Evolutionary conservation across 2,329 filamentous ascomycete genomes (phyloP).

Genomic region (Lachnellula hyalina): DNA sequence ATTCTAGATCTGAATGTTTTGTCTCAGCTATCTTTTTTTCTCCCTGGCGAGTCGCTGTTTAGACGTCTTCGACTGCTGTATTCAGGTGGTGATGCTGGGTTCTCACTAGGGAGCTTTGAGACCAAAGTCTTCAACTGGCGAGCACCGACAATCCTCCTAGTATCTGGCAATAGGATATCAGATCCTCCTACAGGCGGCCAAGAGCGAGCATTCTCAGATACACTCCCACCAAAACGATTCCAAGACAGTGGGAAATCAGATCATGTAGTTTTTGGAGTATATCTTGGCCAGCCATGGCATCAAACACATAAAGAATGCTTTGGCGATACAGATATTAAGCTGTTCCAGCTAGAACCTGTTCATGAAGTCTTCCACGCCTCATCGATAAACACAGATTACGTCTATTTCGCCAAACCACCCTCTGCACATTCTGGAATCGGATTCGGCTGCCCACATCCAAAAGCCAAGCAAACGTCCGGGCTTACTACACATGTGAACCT

Average conservation of each 20-base stretch:
- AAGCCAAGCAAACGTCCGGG: slow-evolving; percentile 35
- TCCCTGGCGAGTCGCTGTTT: slow-evolving; percentile 61
- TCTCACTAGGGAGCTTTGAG: slow-evolving; percentile 73
- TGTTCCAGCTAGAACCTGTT: slow-evolving; percentile 68
- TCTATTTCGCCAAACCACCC: slow-evolving; percentile 61
- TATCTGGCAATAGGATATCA: slow-evolving; percentile 58
- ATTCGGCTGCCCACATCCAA: slow-evolving; percentile 58
- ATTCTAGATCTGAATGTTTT: slow-evolving; percentile 61
- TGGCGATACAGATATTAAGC: slow-evolving; percentile 54
- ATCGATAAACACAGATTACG: slow-evolving; percentile 59
- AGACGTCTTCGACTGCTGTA: slow-evolving; percentile 62
- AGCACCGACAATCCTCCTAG: slow-evolving; percentile 66
- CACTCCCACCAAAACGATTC: slow-evolving; percentile 58
- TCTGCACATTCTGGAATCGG: slow-evolving; percentile 56
- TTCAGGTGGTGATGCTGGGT: slow-evolving; percentile 64
- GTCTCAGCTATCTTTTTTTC: slow-evolving; percentile 68
- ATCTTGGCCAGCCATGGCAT: slow-evolving; percentile 63
- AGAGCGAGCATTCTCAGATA: slow-evolving; percentile 53
- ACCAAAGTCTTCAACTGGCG: slow-evolving; percentile 72
- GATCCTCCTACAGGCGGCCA: slow-evolving; percentile 44
- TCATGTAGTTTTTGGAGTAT: slow-evolving; percentile 61
- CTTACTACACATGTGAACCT: slow-evolving; percentile 36
- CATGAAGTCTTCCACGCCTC: slow-evolving; percentile 69
- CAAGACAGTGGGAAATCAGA: slow-evolving; percentile 45
- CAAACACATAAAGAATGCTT: slow-evolving; percentile 64